Evolutionary conservation across 495 filamentous ascomycete genomes (phyloP).

Genomic region (Xylaria intraflava): DNA sequence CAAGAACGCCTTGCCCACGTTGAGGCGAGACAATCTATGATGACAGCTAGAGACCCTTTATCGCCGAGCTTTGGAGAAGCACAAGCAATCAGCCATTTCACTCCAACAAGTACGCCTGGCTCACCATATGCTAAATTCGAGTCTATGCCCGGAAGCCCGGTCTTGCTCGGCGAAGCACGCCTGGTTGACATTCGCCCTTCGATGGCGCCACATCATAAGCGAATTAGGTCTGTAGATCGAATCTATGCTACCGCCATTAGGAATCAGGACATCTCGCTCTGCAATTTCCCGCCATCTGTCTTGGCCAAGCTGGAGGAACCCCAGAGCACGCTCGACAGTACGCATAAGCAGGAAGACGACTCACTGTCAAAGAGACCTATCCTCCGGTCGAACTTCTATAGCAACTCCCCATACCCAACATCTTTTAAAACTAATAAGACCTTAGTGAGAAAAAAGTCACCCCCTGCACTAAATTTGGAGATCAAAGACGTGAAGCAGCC

Average conservation of each 20-base stretch:
- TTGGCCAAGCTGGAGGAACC: background rate
- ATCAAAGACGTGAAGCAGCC: conserved; percentile 5
- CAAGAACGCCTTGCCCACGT: background rate
- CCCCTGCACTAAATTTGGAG: conserved; percentile 16
- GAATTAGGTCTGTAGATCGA: conserved; percentile 19
- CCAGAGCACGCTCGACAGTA: background rate
- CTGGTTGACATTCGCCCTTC: conserved; percentile 18
- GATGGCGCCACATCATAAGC: conserved; percentile 7
- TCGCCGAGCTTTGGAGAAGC: conserved; percentile 4
- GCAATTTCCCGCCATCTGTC: conserved; percentile 5
- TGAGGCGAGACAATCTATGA: background rate
- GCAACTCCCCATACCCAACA: conserved; percentile 15
- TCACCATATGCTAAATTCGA: conserved; percentile 4
- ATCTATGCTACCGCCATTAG: conserved; percentile 19
- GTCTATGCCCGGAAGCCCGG: conserved; percentile 17
- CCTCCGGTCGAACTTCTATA: conserved; percentile 13
- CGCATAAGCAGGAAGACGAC: background rate
- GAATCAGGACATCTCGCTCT: conserved; percentile 21
- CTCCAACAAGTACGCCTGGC: conserved; percentile 10
- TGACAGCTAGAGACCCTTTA: conserved; percentile 6
- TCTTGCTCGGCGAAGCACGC: conserved; percentile 18
- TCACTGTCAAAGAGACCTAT: background rate
- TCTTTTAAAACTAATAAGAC: conserved; percentile 15
- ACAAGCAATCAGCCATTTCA: background rate
- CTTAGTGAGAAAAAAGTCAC: conserved; percentile 10